These are phyloP conservation scores for Diaporthe humulicola DNA, from an alignment of 2,329 filamentous ascomycete species.

Conservation along the genomic window DNA sequence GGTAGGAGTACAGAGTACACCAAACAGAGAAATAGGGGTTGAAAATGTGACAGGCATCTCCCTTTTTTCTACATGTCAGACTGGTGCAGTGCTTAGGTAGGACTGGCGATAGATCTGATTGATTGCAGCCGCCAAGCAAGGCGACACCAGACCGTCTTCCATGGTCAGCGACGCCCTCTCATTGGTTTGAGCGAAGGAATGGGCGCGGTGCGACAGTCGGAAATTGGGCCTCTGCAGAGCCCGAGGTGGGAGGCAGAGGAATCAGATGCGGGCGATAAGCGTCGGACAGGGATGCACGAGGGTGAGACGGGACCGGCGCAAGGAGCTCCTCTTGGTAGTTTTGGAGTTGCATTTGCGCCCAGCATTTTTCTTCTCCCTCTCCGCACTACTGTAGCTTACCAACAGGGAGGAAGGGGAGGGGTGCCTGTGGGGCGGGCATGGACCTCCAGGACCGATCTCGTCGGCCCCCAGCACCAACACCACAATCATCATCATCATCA, in stretches of 20 bases:
- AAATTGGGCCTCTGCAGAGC: slow-evolving; percentile 32
- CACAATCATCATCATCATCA: background rate
- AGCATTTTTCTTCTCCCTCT: background rate
- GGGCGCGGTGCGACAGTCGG: slow-evolving; percentile 13
- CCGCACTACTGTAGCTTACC: slow-evolving; percentile 15
- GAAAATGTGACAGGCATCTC: background rate
- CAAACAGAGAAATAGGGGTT: slow-evolving; percentile 5
- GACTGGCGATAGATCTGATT: slow-evolving; percentile 22
- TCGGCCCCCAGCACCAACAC: slow-evolving; percentile 15
- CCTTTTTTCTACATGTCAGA: slow-evolving; percentile 23
- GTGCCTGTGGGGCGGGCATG: background rate
- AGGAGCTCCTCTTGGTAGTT: slow-evolving; percentile 31
- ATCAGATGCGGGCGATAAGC: slow-evolving; percentile 35
- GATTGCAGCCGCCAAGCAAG: slow-evolving; percentile 30
- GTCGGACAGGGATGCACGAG: slow-evolving; percentile 33
- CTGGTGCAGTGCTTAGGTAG: background rate
- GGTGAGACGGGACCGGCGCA: slow-evolving; percentile 38
- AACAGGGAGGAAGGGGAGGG: background rate
- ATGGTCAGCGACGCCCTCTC: slow-evolving; percentile 29
- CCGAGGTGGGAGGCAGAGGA: slow-evolving; percentile 22
- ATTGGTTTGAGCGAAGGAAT: slow-evolving; percentile 31
- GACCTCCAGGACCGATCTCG: slow-evolving; percentile 1
- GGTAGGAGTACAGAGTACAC: too few species aligned
- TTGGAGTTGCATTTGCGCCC: slow-evolving; percentile 27
- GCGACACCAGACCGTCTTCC: slow-evolving; percentile 25